phyloP scores from a whole-genome alignment of 1,139 yeast species.

The Magnusiomyces paraingens region DNA sequence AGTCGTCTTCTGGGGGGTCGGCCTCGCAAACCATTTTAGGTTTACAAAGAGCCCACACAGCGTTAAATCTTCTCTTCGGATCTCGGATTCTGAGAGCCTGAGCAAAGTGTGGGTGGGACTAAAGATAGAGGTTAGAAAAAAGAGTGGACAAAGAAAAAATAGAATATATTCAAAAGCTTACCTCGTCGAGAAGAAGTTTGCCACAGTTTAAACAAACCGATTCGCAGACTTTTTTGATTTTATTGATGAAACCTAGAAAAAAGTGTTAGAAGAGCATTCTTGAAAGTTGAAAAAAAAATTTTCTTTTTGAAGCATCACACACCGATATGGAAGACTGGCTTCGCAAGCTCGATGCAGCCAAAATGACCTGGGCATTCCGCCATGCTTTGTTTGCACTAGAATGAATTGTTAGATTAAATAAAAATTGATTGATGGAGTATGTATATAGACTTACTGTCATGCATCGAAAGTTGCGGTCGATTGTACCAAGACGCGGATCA shows the following conservation, averaged over 20 bases:
- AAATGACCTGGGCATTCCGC: slow-evolving; percentile 99
- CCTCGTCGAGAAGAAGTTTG: slow-evolving; percentile 79
- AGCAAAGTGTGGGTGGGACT: slow-evolving; percentile 66
- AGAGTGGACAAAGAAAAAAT: not conserved
- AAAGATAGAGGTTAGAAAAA: not conserved
- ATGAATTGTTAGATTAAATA: slow-evolving; percentile 1
- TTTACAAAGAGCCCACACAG: slow-evolving; percentile 91
- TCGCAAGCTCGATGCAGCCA: slow-evolving; percentile 97
- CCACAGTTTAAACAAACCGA: slow-evolving; percentile 99
- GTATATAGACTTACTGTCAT: slow-evolving; percentile 50
- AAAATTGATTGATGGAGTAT: not conserved
- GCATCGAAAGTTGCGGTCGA: slow-evolving; percentile 94
- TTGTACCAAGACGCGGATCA: slow-evolving; percentile 95
- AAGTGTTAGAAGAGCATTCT: not conserved
- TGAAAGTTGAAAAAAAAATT: slow-evolving; percentile 57
- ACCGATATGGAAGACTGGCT: slow-evolving; percentile 97
- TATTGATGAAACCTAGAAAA: slow-evolving; percentile 55
- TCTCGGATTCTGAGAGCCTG: slow-evolving; percentile 86
- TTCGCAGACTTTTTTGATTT: slow-evolving; percentile 91
- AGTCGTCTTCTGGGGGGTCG: slow-evolving; percentile 59
- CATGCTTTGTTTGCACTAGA: slow-evolving; percentile 91
- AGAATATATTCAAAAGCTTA: slow-evolving; percentile 23
- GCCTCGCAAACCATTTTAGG: slow-evolving; percentile 94
- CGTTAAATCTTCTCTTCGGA: slow-evolving; percentile 92
- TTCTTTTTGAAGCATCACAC: slow-evolving; percentile 9